Evolutionary conservation across 805 yeast species (phyloP).

Genomic region (Starmerella gropengiesseri): DNA sequence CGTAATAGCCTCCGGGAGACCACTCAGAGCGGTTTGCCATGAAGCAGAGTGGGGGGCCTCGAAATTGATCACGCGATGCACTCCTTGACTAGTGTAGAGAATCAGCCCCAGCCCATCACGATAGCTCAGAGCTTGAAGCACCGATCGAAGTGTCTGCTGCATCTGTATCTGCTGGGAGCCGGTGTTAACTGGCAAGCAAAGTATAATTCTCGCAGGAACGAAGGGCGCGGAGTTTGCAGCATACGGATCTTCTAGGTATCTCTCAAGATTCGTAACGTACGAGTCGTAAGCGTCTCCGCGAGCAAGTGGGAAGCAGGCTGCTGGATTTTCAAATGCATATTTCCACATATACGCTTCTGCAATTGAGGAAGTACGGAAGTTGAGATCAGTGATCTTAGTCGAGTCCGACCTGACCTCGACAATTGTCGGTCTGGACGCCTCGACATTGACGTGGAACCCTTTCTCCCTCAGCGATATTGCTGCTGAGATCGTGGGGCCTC

Average conservation of each 20-base stretch:
- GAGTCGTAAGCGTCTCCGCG: not conserved
- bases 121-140: not conserved
- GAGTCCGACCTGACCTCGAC: not conserved
- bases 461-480: not conserved
- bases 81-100: not conserved
- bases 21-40: not conserved
- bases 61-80: not conserved
- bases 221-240: not conserved
- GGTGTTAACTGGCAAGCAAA: constrained; percentile 2
- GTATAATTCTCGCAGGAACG: constrained; percentile 5
- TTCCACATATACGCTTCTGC: constrained; percentile 10
- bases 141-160: constrained; percentile 3
- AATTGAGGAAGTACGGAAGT: constrained; percentile 1
- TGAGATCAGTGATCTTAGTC: constrained; percentile 2
- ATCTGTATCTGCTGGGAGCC: not conserved
- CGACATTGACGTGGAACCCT: not conserved
- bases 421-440: not conserved
- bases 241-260: not conserved
- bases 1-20: not conserved
- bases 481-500: not conserved
- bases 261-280: not conserved
- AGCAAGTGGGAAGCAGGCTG: constrained; percentile 11
- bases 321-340: constrained; percentile 3
- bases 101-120: constrained; percentile 10
- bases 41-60: not conserved